These are phyloP conservation scores for Arachnopeziza araneosa DNA, from an alignment of 2,329 filamentous ascomycete genomes.

Conservation along the genomic window DNA sequence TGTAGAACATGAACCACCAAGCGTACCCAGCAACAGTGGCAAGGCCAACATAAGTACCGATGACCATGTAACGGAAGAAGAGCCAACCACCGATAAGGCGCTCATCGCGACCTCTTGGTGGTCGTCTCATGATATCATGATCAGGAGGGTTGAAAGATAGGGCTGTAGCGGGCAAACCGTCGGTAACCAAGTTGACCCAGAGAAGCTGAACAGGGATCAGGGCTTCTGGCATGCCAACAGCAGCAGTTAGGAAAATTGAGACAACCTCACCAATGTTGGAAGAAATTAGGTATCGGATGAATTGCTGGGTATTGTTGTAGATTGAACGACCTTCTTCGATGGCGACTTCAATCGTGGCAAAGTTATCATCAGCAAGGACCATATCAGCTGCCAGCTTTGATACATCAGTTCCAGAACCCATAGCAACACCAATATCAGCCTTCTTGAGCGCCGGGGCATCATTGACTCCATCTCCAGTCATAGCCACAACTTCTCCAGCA, in stretches of 20 bases:
- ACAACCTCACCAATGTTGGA: slow-evolving; percentile 99
- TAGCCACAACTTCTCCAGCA: slow-evolving; percentile 89
- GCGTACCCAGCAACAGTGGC: slow-evolving; percentile 96
- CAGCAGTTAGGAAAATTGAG: slow-evolving; percentile 96
- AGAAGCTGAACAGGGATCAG: slow-evolving; percentile 94
- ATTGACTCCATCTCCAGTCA: slow-evolving; percentile 99
- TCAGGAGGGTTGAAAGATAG: slow-evolving; percentile 98
- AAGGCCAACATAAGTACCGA: slow-evolving; percentile 89
- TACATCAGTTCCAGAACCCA: slow-evolving; percentile 97
- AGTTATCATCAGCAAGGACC: slow-evolving; percentile 98
- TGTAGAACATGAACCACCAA: slow-evolving; percentile 99
- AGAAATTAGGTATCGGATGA: slow-evolving; percentile 97
- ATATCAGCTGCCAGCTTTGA: slow-evolving; percentile 96
- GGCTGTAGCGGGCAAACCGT: slow-evolving; percentile 92
- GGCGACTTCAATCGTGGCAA: slow-evolving; percentile 92
- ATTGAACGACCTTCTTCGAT: slow-evolving; percentile 97
- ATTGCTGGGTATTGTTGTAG: slow-evolving; percentile 99
- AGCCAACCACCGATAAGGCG: slow-evolving; percentile 90
- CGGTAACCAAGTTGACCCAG: slow-evolving; percentile 98
- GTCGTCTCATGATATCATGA: slow-evolving; percentile 93
- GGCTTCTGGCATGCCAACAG: slow-evolving; percentile 94
- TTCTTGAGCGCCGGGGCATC: slow-evolving; percentile 97
- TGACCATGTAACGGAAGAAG: slow-evolving; percentile 95
- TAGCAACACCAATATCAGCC: slow-evolving; percentile 96
- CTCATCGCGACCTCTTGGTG: slow-evolving; percentile 88